A percentile compares a stretch with the other conserved stretches of the same genome.
Conservation (phyloP, 1,284 basidiomycete genomes). For the Sanghuangporus sanghuang region DNA sequence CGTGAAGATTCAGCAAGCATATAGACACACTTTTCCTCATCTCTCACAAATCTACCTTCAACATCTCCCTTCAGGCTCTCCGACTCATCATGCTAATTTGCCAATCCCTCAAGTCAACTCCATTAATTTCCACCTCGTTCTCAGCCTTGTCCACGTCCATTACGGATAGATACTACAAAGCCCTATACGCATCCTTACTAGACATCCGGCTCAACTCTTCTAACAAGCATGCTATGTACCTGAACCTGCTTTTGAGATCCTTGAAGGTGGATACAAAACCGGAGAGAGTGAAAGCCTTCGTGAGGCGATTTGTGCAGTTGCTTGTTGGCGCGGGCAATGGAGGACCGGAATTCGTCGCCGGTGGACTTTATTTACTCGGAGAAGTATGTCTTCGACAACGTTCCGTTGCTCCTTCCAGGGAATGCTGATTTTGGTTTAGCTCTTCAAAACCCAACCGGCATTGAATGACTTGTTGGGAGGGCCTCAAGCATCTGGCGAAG, state of each 20-base stretch:
- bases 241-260: constrained; percentile 93
- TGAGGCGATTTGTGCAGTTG: constrained; percentile 86
- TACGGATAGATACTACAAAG: constrained; percentile 85
- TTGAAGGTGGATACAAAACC: constrained; percentile 73
- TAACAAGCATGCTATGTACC: constrained; percentile 96
- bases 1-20: constrained; percentile 72
- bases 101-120: constrained; percentile 36
- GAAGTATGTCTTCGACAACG: constrained; percentile 42
- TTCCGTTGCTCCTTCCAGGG: not conserved
- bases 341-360: constrained; percentile 87
- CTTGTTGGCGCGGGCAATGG: constrained; percentile 64
- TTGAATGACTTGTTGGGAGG: constrained; percentile 62
- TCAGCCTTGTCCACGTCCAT: constrained; percentile 43
- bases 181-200: constrained; percentile 85
- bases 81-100: constrained; percentile 88
- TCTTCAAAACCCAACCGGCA: constrained; percentile 72
- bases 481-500: constrained; percentile 21
- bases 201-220: constrained; percentile 80
- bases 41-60: constrained; percentile 93
- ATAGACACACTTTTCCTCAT: constrained; percentile 95
- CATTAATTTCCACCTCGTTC: constrained; percentile 32
- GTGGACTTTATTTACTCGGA: constrained; percentile 74
- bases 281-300: constrained; percentile 75
- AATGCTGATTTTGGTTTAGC: constrained; percentile 34
- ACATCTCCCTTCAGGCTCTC: constrained; percentile 92